phyloP scores from a whole-genome alignment of 148 eudicot genomes.

The Fagopyrum homotropicum region DNA sequence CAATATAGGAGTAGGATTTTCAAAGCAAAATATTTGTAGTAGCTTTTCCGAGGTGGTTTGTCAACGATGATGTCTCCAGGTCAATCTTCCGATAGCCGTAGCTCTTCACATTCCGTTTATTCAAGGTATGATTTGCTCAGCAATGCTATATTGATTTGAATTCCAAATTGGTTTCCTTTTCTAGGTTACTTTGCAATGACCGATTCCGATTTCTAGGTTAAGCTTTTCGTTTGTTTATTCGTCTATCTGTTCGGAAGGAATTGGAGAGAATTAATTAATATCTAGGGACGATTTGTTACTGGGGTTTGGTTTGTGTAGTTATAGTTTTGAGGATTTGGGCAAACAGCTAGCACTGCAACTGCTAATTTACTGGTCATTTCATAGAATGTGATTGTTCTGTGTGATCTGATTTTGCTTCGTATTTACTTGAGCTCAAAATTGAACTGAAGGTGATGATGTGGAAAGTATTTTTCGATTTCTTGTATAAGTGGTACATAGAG shows the following conservation, averaged over 20 bases:
- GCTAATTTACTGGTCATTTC: neutral
- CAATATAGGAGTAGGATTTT: neutral
- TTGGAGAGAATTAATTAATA: neutral
- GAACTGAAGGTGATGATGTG: neutral
- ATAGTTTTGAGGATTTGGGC: neutral
- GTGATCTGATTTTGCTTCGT: neutral
- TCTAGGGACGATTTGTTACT: neutral
- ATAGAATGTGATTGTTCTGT: neutral
- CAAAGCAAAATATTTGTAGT: neutral
- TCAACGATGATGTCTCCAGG: slow-evolving; percentile 34
- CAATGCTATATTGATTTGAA: slow-evolving; percentile 4
- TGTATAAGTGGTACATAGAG: neutral
- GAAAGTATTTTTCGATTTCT: neutral
- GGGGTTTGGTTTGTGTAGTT: neutral
- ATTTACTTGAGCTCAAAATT: neutral
- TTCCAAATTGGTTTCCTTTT: neutral
- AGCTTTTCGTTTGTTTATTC: slow-evolving; percentile 13
- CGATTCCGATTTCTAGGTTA: slow-evolving; percentile 7
- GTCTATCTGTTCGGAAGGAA: neutral
- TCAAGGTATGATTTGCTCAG: slow-evolving; percentile 20
- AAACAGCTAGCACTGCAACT: neutral
- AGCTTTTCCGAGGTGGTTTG: neutral
- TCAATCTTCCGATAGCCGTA: slow-evolving; percentile 24
- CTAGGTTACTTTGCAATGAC: neutral
- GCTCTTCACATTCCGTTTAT: slow-evolving; percentile 19